Conservation (phyloP, 257 asterid species). For the Prunella vulgaris region DNA sequence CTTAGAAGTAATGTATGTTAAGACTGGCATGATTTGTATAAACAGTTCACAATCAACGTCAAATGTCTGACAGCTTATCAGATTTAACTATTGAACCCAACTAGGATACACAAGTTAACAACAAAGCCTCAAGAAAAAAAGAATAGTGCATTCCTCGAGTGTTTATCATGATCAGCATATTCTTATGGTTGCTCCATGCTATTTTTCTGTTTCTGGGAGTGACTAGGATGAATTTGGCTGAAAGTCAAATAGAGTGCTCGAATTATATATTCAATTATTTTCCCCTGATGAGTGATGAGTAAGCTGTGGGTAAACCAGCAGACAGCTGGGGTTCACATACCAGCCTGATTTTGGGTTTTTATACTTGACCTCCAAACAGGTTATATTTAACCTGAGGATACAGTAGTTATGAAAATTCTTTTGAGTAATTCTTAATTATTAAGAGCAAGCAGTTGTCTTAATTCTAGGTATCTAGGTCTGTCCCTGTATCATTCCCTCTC, state of each 20-base stretch:
- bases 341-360: background rate
- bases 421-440: background rate
- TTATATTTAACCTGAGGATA: background rate
- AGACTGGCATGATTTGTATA: background rate
- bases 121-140: background rate
- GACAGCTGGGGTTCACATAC: background rate
- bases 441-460: background rate
- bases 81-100: background rate
- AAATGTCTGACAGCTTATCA: background rate
- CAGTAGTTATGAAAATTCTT: background rate
- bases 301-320: background rate
- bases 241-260: background rate
- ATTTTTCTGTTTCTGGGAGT: background rate
- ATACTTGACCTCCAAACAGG: background rate
- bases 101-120: slow-evolving; percentile 4
- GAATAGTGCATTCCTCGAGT: background rate
- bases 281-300: background rate
- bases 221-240: background rate
- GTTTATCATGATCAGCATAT: background rate
- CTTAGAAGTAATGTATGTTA: background rate
- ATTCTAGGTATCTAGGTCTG: slow-evolving; percentile 1
- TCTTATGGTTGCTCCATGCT: background rate
- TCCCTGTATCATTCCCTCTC: background rate
- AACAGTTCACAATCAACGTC: background rate
- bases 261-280: background rate